These are phyloP conservation scores for Fagus crenata DNA, from an alignment of 306 rosid species.

Conservation along the genomic window DNA sequence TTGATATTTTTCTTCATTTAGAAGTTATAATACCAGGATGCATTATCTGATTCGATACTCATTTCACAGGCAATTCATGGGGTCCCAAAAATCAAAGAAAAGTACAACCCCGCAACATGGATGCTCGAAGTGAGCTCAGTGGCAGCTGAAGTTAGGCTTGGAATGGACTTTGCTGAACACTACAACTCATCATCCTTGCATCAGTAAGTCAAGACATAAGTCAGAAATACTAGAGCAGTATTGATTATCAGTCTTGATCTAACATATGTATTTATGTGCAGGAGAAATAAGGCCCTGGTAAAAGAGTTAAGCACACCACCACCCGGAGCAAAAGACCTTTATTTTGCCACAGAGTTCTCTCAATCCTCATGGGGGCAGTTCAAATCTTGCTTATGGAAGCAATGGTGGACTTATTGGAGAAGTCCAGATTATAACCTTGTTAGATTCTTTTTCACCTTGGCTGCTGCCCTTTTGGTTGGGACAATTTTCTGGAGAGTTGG, in stretches of 20 bases:
- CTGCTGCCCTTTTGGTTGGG: slow-evolving; percentile 76
- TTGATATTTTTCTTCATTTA: not conserved
- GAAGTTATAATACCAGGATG: slow-evolving; percentile 10
- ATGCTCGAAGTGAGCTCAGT: slow-evolving; percentile 94
- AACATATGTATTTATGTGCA: slow-evolving; percentile 30
- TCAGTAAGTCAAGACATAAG: slow-evolving; percentile 56
- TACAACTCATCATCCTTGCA: slow-evolving; percentile 68
- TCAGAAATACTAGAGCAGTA: not conserved
- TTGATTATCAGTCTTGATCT: slow-evolving; percentile 16
- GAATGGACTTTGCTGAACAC: slow-evolving; percentile 89
- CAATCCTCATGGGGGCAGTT: slow-evolving; percentile 72
- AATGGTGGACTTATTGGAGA: slow-evolving; percentile 93
- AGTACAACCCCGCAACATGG: slow-evolving; percentile 98
- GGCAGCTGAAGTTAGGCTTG: slow-evolving; percentile 81
- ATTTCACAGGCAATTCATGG: slow-evolving; percentile 68
- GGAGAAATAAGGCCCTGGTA: slow-evolving; percentile 78
- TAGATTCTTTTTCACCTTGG: slow-evolving; percentile 72
- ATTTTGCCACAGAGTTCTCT: slow-evolving; percentile 66
- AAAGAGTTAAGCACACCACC: slow-evolving; percentile 71
- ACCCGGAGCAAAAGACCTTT: slow-evolving; percentile 66
- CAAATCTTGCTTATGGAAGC: slow-evolving; percentile 86
- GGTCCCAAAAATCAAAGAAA: slow-evolving; percentile 76
- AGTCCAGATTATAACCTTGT: slow-evolving; percentile 97
- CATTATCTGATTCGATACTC: slow-evolving; percentile 16
- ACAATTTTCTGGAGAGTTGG: slow-evolving; percentile 87